Conservation (phyloP, 2,329 filamentous ascomycete genomes). For the Ascochyta fabae region DNA sequence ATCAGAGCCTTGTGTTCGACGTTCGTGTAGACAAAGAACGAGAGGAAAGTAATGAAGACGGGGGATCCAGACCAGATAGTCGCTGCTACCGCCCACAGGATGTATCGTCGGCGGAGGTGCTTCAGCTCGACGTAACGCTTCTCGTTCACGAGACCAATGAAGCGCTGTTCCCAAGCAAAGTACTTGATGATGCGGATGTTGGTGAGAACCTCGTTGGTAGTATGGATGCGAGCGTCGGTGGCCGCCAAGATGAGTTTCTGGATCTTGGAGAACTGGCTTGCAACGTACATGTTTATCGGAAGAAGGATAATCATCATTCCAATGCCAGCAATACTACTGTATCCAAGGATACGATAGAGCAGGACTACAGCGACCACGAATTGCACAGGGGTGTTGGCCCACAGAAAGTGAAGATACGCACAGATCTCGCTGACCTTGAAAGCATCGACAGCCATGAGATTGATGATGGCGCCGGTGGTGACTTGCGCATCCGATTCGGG, state of each 20-base stretch:
- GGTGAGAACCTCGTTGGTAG: conserved; percentile 94
- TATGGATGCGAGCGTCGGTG: conserved; percentile 94
- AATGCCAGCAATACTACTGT: conserved; percentile 92
- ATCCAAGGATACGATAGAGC: conserved; percentile 87
- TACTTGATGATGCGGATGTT: conserved; percentile 99
- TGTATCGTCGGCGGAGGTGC: conserved; percentile 80
- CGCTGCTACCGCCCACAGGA: conserved; percentile 89
- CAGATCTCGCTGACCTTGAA: conserved; percentile 98
- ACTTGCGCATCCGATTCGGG: conserved; percentile 71
- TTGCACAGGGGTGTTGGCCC: conserved; percentile 89
- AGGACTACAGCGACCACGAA: conserved; percentile 79
- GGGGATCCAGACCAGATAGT: conserved; percentile 97
- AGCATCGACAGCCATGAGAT: conserved; percentile 98
- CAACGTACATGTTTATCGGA: conserved; percentile 88
- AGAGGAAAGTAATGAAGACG: conserved; percentile 93
- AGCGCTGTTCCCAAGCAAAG: conserved; percentile 97
- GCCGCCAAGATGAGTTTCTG: conserved; percentile 92
- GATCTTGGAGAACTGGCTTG: conserved; percentile 80
- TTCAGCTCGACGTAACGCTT: conserved; percentile 81
- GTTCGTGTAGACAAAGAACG: conserved; percentile 90
- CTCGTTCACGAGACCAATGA: conserved; percentile 84
- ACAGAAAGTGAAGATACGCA: conserved; percentile 94
- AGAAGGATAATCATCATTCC: conserved; percentile 87
- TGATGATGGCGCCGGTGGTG: conserved; percentile 97
- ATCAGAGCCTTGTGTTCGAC: conserved; percentile 88